phyloP scores from a whole-genome alignment of 164 flowering plant species.

The Aristolochia californica region DNA sequence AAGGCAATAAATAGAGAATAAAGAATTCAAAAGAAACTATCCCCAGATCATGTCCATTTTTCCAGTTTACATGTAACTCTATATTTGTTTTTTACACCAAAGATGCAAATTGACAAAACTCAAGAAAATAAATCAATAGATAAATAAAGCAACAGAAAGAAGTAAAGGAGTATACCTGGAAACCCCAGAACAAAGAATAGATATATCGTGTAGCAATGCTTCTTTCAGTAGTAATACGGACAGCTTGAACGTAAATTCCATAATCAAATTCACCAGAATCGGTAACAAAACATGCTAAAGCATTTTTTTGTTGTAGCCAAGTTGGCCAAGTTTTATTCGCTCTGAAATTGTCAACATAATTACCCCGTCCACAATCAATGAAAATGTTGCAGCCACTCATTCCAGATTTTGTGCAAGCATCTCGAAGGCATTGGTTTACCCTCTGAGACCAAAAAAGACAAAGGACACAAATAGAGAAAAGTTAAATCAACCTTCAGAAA shows the following conservation, averaged over 20 bases:
- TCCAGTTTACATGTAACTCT: not conserved
- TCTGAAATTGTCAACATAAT: not conserved
- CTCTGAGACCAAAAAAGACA: conserved; percentile 32
- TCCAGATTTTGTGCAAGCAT: conserved; percentile 37
- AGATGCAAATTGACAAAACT: not conserved
- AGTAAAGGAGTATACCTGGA: conserved; percentile 43
- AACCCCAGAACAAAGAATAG: conserved; percentile 88
- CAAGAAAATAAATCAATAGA: not conserved
- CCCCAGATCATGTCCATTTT: too few relatives aligned
- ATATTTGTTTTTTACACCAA: not conserved
- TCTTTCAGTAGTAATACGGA: conserved; percentile 35
- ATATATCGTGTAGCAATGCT: conserved; percentile 42
- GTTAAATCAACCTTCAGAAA: conserved; percentile 1
- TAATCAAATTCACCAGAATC: conserved; percentile 25
- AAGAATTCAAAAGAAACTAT: not conserved
- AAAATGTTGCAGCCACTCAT: conserved; percentile 20
- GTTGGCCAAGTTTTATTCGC: conserved; percentile 6
- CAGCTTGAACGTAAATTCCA: conserved; percentile 64
- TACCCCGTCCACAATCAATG: conserved; percentile 65
- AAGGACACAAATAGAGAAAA: too few relatives aligned
- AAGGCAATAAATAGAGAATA: not conserved
- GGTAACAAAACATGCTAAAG: conserved; percentile 33
- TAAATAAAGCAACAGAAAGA: not conserved
- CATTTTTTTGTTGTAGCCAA: conserved; percentile 28
- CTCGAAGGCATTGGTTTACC: conserved; percentile 77